Base-by-base conservation (phyloP, 306 rosid genomes). In the Sechiopsis laciniata region DNA sequence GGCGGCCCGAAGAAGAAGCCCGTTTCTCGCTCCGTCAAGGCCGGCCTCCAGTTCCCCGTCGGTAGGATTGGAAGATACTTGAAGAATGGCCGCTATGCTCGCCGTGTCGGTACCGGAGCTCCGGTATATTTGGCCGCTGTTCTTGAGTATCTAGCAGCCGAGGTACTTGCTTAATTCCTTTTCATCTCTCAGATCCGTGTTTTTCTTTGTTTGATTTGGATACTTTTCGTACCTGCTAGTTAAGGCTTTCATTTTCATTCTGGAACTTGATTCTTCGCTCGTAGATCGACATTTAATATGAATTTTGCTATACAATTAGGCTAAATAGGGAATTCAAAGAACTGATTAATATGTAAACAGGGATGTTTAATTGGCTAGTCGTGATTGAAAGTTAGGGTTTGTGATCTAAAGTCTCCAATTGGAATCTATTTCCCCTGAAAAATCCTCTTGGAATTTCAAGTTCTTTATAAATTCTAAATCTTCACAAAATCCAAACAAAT, bases 1-100 rank as follows among this genome's bases (percentile, higher is more conserved):
- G 89, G 91, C 0, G 95, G 95, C 1, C 91, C 95, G 0, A 89
- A 83, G 87, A 89, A 89, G 91, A 89, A 89, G 84, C 71, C 95
- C 0, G 91, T 89, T 11, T 77, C 95, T 0, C 78, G 87, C 53
- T 89, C 95, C 22, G 80, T 82, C 10, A 89, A 79, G 40, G 89
- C 95, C 17, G 95, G 95, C 12, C 86, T 89, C 16, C 95, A 89
- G 45, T 89, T 89, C 32, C 95, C 95, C 10, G 95, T 89, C 7
- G 95, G 95, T 16, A 79, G 95, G n/a, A 85, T 89, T n/a, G 95
- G 91, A 0, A 85, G 95, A 0, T 89, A 85, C 77, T 69, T 89
- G 78, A 89, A 89, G 85, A 83, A 89, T 37, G 95, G 95, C 0
- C 46, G 95, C 9, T 89, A 89, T 35, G 66, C 95, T 0, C 81